Conservation (phyloP, 106 monocot genomes). For the Apostasia shenzhenica region DNA sequence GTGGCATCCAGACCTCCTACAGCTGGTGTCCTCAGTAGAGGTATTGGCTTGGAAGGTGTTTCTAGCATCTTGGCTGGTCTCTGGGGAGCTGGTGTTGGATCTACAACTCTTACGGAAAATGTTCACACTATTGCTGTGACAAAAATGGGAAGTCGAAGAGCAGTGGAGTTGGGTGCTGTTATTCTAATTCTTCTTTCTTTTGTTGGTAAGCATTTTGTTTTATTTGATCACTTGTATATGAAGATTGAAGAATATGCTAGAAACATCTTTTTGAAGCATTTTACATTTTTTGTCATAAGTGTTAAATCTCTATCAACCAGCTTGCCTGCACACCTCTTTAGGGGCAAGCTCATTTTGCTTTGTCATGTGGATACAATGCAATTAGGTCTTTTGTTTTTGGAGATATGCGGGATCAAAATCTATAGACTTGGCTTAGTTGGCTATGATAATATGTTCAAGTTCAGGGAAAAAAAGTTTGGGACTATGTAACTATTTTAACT, state of each 20-base stretch:
- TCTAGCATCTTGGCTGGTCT: slow-evolving; percentile 73
- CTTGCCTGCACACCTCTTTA: no score
- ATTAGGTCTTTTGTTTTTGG: no score
- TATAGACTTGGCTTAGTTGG: no score
- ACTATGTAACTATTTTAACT: no score
- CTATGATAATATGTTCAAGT: no score
- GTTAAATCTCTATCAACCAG: no score
- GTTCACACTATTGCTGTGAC: slow-evolving; percentile 98
- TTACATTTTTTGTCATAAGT: neutral
- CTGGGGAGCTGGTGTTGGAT: slow-evolving; percentile 93
- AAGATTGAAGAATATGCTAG: neutral
- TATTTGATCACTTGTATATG: neutral
- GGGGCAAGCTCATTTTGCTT: no score
- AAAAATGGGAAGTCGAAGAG: slow-evolving; percentile 91
- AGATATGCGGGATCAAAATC: no score
- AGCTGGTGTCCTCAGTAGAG: slow-evolving; percentile 84
- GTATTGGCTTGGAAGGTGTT: slow-evolving; percentile 88
- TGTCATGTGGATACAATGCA: no score
- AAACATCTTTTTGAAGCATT: neutral
- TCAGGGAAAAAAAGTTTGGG: no score
- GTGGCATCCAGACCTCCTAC: slow-evolving; percentile 89
- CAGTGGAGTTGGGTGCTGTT: slow-evolving; percentile 82
- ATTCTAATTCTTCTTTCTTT: slow-evolving; percentile 78
- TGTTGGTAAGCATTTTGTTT: slow-evolving; percentile 49
- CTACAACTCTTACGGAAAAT: slow-evolving; percentile 92